Evolutionary conservation across 371 early-diverging fungal species (phyloP), one percentile per base, ranked within the genome.

Genomic region (Funneliformis caledonium): DNA sequence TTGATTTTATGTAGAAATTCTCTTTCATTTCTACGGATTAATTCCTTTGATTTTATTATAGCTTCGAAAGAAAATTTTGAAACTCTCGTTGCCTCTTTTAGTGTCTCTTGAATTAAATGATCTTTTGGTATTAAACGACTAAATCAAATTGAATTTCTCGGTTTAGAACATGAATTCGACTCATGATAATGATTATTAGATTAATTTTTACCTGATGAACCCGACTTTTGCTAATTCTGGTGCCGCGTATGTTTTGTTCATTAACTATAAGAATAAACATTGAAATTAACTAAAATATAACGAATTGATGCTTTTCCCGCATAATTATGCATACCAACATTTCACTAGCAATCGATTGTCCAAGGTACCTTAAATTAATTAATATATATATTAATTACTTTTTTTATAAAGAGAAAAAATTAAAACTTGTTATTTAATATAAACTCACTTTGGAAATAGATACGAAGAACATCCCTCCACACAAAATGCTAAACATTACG

Each of bases 381-480:
- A n/a, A 14, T 11, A 26, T 26, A 67, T 50, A 52, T 52, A 61
- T 22, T 80, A 74, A 48, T 80, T 31, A 52, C 19, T 52, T 59
- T 19, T 19, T 59, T 59, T 59, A 9, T 19, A 9, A 19, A n/a
- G 0, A 59, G 4, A 59, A 59, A 19, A 9, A 59, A 59, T 59
- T 9, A n/a, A 59, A 59, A 59, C 10, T 19, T 59, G 12, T n/a
- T 59, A 10, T 62, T 42, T 31, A 72, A 26, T 26, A 26, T 26
- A 26, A 48, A 14, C 81, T 80, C 83, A 88, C 88, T 86, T 83
- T 64, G 92, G 93, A 72, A 92, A 91, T 26, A 89, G 77, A n/a
- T 88, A 73, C 11, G 90, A 89, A 4, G 91, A 91, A 83, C 91
- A 89, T 31, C 90, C 93, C 83, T 92, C 93, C 19, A 91, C 92